Evolutionary conservation across 305 asterid genomes (phyloP).

Genomic region (Fraxinus baroniana): DNA sequence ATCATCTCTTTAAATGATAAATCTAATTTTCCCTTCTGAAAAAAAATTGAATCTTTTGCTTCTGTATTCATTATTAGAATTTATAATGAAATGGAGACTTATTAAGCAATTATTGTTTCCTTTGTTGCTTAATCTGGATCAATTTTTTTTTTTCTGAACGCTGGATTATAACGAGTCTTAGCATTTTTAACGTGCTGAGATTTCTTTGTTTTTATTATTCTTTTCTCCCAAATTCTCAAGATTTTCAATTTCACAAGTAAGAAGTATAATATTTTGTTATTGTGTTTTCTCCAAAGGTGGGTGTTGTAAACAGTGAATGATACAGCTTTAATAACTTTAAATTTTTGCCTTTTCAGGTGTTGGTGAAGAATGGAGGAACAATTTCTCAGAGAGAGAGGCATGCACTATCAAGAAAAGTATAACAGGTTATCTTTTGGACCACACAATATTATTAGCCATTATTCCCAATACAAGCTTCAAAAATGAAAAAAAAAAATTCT

Average conservation of each 20-base stretch:
- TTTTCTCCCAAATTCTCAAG: slow-evolving; percentile 26
- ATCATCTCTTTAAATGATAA: slow-evolving; percentile 22
- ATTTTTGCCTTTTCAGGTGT: slow-evolving; percentile 71
- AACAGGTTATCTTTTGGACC: slow-evolving; percentile 85
- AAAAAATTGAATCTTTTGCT: neutral
- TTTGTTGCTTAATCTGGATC: slow-evolving; percentile 6
- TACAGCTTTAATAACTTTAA: slow-evolving; percentile 55
- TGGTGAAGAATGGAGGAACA: slow-evolving; percentile 93
- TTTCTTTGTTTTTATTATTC: slow-evolving; percentile 30
- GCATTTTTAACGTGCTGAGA: slow-evolving; percentile 32
- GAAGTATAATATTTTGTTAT: slow-evolving; percentile 22
- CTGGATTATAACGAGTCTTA: slow-evolving; percentile 23
- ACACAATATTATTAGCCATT: slow-evolving; percentile 36
- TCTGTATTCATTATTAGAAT: neutral
- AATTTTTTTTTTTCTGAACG: slow-evolving; percentile 20
- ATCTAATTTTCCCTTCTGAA: slow-evolving; percentile 1
- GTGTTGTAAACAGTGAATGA: slow-evolving; percentile 42
- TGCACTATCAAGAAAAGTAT: slow-evolving; percentile 89
- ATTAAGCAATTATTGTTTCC: neutral
- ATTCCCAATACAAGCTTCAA: slow-evolving; percentile 14
- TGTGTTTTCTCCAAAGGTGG: slow-evolving; percentile 42
- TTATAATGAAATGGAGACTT: neutral
- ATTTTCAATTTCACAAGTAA: slow-evolving; percentile 64
- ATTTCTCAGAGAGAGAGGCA: slow-evolving; percentile 69
- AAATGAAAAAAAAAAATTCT: slow-evolving; percentile 3